A percentile compares a stretch with the other conserved stretches of the same genome.
phyloP scores from a whole-genome alignment of 768 basidiomycete species.

The Agrocybe praecox region DNA sequence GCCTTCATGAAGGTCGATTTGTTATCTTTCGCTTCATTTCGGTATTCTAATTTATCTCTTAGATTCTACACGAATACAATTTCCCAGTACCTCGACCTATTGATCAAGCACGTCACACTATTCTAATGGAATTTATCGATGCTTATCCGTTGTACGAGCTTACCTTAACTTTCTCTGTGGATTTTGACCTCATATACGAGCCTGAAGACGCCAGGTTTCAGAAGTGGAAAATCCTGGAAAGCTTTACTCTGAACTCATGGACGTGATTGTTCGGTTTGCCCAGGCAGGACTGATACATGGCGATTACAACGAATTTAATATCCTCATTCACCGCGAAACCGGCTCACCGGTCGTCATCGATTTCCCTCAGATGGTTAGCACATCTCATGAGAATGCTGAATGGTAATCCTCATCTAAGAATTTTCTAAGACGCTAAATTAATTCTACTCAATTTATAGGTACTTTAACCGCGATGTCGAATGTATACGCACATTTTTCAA shows the following conservation, averaged over 20 bases:
- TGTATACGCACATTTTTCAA: constrained; percentile 94
- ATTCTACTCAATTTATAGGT: constrained; percentile 54
- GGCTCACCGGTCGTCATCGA: constrained; percentile 91
- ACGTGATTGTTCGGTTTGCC: constrained; percentile 93
- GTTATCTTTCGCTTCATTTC: neutral
- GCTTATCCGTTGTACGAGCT: constrained; percentile 85
- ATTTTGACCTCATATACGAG: constrained; percentile 10
- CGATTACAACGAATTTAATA: constrained; percentile 99
- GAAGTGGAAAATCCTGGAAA: constrained; percentile 85
- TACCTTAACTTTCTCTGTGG: neutral
- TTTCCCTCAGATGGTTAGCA: constrained; percentile 99
- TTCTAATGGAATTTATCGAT: constrained; percentile 96
- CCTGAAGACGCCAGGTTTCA: constrained; percentile 78
- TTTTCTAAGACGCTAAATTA: neutral
- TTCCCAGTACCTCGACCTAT: constrained; percentile 94
- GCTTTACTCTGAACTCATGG: constrained; percentile 92
- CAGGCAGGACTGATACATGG: constrained; percentile 96
- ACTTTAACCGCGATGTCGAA: constrained; percentile 98
- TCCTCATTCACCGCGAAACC: constrained; percentile 79
- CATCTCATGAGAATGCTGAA: constrained; percentile 95
- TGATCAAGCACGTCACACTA: constrained; percentile 93
- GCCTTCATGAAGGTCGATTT: constrained; percentile 91
- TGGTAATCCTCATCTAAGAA: constrained; percentile 55
- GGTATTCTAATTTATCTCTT: neutral
- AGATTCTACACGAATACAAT: constrained; percentile 90